phyloP scores from a whole-genome alignment of 2,329 filamentous ascomycete species.

The Dothidotthia symphoricarpi region DNA sequence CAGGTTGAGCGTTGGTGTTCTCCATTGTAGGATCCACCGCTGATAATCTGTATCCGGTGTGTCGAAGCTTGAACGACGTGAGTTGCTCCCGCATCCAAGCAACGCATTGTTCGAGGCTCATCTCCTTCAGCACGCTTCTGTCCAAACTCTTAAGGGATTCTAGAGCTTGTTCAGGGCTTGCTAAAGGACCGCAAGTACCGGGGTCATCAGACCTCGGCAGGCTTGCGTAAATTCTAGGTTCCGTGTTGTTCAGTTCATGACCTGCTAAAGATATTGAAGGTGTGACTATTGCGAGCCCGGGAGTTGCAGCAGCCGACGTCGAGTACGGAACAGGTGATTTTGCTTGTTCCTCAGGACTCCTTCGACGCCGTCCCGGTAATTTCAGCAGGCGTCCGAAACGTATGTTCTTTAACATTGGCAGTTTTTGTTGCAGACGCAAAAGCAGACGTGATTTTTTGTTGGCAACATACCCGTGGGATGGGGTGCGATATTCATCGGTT shows the following conservation, averaged over 20 bases:
- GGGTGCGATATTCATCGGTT: background rate
- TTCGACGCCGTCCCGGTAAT: no score
- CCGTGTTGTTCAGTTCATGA: background rate
- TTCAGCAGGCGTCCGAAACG: background rate
- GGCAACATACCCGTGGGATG: background rate
- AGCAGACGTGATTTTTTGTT: background rate
- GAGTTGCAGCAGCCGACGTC: background rate
- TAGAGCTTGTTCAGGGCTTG: constrained; percentile 6
- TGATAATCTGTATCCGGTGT: background rate
- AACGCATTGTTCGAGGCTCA: constrained; percentile 13
- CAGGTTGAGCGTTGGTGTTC: no score
- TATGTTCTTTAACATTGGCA: background rate
- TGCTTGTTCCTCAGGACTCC: background rate
- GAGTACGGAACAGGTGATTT: background rate
- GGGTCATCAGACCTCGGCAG: background rate
- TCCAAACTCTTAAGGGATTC: constrained; percentile 8
- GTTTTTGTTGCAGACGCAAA: background rate
- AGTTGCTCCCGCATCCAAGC: constrained; percentile 19
- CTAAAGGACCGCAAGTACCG: constrained; percentile 3
- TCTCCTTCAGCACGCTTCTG: constrained; percentile 8
- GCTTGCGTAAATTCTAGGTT: background rate
- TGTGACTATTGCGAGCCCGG: background rate
- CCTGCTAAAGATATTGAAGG: background rate
- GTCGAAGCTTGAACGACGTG: constrained; percentile 13
- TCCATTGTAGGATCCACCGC: no score